Conservation (phyloP, 306 rosid genomes). For the Inga leiocalycina region DNA sequence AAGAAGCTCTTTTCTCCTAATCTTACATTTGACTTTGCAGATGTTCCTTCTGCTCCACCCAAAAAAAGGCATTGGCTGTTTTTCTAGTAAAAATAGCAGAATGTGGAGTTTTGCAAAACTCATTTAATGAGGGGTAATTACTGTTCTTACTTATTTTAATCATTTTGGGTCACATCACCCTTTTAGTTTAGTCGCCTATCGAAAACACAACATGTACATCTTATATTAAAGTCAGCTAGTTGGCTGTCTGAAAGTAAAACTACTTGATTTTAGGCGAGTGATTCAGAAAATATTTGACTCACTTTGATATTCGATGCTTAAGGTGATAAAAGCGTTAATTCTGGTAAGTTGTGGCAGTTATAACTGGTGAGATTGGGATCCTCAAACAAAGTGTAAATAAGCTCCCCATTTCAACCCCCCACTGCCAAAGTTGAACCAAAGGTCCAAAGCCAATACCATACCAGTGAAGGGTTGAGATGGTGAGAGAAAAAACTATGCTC, state of each 20-base stretch:
- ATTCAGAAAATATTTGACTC: not conserved
- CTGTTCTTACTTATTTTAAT: not conserved
- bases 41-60: constrained; percentile 76
- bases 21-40: constrained; percentile 47
- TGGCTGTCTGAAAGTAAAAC: not conserved
- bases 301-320: not conserved
- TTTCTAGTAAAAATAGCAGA: constrained; percentile 55
- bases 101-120: constrained; percentile 16
- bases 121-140: not conserved
- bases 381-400: not conserved
- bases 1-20: constrained; percentile 7
- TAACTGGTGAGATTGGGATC: not conserved
- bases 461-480: not conserved
- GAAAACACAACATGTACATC: not conserved
- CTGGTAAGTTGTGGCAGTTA: not conserved
- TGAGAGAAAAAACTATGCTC: not conserved
- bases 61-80: constrained; percentile 79
- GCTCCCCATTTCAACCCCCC: not conserved
- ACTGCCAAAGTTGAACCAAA: not conserved
- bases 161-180: not conserved
- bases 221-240: not conserved
- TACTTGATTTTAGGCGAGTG: not conserved
- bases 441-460: not conserved
- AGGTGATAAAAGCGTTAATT: not conserved
- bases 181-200: not conserved